Conservation (phyloP, 768 basidiomycete species). For the Mycena floridula region DNA sequence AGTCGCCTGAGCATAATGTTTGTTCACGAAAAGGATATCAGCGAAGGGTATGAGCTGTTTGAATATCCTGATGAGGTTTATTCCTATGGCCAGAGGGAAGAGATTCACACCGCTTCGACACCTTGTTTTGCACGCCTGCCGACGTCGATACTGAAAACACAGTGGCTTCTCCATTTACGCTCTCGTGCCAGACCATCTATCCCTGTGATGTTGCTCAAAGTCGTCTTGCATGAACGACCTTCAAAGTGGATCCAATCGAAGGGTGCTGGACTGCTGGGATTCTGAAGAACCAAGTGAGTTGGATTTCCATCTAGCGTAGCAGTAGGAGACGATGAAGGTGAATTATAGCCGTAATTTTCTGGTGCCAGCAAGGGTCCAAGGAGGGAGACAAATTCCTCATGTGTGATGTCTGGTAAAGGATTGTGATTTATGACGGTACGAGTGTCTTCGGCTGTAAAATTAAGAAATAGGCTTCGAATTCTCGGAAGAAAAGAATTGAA, state of each 20-base stretch:
- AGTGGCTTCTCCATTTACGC: constrained; percentile 77
- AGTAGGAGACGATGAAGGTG: constrained; percentile 15
- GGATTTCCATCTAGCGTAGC: constrained; percentile 9
- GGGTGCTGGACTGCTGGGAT: constrained; percentile 61
- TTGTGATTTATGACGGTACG: constrained; percentile 83
- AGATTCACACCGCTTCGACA: constrained; percentile 63
- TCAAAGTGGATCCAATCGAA: constrained; percentile 89
- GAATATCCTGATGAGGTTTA: not conserved
- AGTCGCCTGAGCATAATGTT: constrained; percentile 61
- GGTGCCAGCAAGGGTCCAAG: constrained; percentile 78
- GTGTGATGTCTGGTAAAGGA: constrained; percentile 79
- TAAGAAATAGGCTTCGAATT: constrained; percentile 4
- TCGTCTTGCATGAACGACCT: constrained; percentile 74
- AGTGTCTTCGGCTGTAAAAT: constrained; percentile 42
- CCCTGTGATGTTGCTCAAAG: constrained; percentile 70
- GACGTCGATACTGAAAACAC: constrained; percentile 77
- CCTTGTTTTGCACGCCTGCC: constrained; percentile 71
- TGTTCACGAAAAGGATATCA: constrained; percentile 77
- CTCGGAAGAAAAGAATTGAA: not conserved
- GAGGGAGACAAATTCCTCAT: constrained; percentile 79
- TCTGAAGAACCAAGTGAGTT: constrained; percentile 24
- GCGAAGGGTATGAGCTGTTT: constrained; percentile 73
- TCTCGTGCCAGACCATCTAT: constrained; percentile 79
- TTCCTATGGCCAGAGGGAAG: constrained; percentile 2
- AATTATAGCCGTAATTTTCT: constrained; percentile 57